phyloP scores from a whole-genome alignment of 306 rosid species.

The Trifolium subterraneum region DNA sequence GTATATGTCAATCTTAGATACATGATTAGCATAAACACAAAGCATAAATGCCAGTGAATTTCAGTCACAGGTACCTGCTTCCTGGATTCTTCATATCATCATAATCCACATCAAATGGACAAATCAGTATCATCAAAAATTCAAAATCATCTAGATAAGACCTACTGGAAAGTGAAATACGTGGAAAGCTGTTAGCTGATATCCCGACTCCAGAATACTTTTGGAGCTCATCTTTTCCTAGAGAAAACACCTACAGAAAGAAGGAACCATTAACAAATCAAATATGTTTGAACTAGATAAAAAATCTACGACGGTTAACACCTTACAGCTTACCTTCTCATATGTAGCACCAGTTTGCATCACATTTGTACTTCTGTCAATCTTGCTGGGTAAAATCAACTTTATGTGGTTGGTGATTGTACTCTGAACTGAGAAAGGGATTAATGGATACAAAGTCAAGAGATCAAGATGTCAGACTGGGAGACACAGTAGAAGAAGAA shows the following conservation, averaged over 20 bases:
- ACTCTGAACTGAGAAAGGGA: too few species aligned
- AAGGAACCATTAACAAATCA: constrained; percentile 35
- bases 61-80: constrained; percentile 66
- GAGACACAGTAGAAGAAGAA: too few species aligned
- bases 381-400: too few species aligned
- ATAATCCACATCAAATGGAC: constrained; percentile 80
- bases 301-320: constrained; percentile 10
- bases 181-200: constrained; percentile 61
- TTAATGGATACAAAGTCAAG: too few species aligned
- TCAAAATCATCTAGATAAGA: constrained; percentile 73
- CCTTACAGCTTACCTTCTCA: constrained; percentile 65
- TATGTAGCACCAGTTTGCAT: constrained; percentile 53
- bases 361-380: constrained; percentile 38
- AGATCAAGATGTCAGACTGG: too few species aligned
- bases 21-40: constrained; percentile 19
- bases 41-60: constrained; percentile 37
- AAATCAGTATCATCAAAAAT: constrained; percentile 71
- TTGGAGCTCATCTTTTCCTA: constrained; percentile 63
- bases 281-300: constrained; percentile 4
- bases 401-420: too few species aligned
- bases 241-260: constrained; percentile 58
- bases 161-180: constrained; percentile 67
- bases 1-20: neutral
- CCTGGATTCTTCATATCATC: constrained; percentile 74
- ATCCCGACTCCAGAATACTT: constrained; percentile 59